A percentile compares a stretch with the other conserved stretches of the same genome.
Evolutionary conservation across 805 yeast genomes (phyloP).

Genomic region (Spathaspora girioi): DNA sequence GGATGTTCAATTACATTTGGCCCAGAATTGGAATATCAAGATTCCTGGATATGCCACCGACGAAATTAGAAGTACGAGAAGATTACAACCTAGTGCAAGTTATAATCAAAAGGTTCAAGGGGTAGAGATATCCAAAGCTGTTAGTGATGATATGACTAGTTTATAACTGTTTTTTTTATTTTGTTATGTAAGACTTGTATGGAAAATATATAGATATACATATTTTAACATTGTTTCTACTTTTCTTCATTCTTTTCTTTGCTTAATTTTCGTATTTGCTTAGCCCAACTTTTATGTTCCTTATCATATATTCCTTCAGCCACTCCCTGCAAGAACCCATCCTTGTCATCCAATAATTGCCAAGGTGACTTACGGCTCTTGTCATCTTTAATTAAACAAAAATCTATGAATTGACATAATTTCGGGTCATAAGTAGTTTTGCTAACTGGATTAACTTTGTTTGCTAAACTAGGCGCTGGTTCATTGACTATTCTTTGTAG

Average conservation of each 20-base stretch:
- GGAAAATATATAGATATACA: too few relatives aligned
- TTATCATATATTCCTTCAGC: conserved; percentile 29
- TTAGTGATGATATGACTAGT: conserved; percentile 42
- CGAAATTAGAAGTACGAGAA: conserved; percentile 76
- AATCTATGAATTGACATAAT: conserved; percentile 66
- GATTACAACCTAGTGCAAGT: conserved; percentile 60
- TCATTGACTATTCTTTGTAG: conserved; percentile 93
- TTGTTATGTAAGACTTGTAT: not conserved
- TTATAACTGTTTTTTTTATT: not conserved
- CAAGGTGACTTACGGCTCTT: conserved; percentile 66
- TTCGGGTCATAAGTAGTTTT: conserved; percentile 34
- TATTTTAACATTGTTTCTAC: not conserved
- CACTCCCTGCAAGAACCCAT: conserved; percentile 28
- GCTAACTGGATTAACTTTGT: conserved; percentile 28
- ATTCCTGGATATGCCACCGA: conserved; percentile 92
- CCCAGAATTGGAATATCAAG: conserved; percentile 90
- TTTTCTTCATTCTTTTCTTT: conserved; percentile 19
- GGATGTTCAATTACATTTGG: conserved; percentile 89
- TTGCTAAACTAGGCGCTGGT: conserved; percentile 67
- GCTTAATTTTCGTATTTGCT: conserved; percentile 29
- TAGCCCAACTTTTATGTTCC: conserved; percentile 40
- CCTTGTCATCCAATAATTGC: conserved; percentile 48
- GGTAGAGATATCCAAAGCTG: conserved; percentile 62
- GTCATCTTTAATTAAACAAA: conserved; percentile 72
- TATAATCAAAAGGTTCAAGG: conserved; percentile 69